Percentiles rank a stretch among this genome's conserved stretches.
Evolutionary conservation across 139 green algal species (phyloP).

Genomic region (Coelastrella sp.): DNA sequence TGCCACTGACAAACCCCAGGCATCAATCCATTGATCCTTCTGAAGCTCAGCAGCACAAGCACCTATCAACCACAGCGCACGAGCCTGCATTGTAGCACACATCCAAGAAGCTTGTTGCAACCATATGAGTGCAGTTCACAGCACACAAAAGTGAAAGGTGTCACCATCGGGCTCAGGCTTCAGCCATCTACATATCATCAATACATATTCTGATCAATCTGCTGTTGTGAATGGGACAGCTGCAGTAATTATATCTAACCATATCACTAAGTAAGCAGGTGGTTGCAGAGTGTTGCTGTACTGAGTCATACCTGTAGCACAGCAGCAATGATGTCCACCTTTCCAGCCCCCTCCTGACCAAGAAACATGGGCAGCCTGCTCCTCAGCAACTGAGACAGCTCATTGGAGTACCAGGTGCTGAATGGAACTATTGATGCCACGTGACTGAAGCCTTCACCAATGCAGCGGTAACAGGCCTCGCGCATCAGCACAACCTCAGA

Average conservation of each 20-base stretch:
- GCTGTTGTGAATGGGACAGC: neutral
- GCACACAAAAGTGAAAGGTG: neutral
- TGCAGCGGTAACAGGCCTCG: constrained; percentile 77
- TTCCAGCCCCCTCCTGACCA: constrained; percentile 8
- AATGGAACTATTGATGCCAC: constrained; percentile 74
- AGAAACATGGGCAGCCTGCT: constrained; percentile 48
- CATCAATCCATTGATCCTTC: constrained; percentile 61
- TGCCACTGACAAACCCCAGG: constrained; percentile 59
- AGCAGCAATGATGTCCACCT: constrained; percentile 35
- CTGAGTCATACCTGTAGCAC: constrained; percentile 48
- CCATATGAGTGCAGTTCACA: neutral
- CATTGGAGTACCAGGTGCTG: constrained; percentile 69
- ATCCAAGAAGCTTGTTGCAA: neutral
- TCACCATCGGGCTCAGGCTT: constrained; percentile 69
- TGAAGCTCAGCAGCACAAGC: constrained; percentile 76
- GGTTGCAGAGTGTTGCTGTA: too few relatives aligned
- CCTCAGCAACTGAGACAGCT: constrained; percentile 69
- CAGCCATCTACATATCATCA: constrained; percentile 87
- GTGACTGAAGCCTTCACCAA: constrained; percentile 84
- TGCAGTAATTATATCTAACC: too few relatives aligned
- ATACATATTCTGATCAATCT: too few relatives aligned
- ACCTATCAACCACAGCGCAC: constrained; percentile 84
- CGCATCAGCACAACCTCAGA: constrained; percentile 64
- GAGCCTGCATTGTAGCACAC: constrained; percentile 52
- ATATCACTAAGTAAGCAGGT: too few relatives aligned